These are phyloP conservation scores for Pseudocercospora ulei DNA, from an alignment of 2,329 filamentous ascomycete genomes.

Conservation along the genomic window DNA sequence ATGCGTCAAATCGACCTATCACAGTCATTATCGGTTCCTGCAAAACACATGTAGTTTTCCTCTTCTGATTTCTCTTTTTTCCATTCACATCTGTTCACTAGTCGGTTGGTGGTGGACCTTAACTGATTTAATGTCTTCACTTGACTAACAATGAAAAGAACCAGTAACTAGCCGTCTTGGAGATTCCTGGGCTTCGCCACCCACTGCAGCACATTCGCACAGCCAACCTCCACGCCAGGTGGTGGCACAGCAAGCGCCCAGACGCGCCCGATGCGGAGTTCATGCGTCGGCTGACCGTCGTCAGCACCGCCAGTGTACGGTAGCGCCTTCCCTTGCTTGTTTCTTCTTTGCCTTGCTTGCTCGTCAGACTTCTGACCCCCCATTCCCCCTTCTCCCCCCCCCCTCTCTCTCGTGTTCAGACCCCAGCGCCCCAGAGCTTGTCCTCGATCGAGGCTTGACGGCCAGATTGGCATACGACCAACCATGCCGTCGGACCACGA, in stretches of 20 bases:
- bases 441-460: background rate
- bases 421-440: background rate
- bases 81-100: too few species aligned
- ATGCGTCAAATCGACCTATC: too few species aligned
- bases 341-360: slow-evolving; percentile 8
- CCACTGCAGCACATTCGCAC: slow-evolving; percentile 6
- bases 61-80: too few species aligned
- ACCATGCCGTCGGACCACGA: slow-evolving; percentile 12
- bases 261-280: slow-evolving; percentile 2
- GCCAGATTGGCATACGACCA: background rate
- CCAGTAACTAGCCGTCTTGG: slow-evolving; percentile 8
- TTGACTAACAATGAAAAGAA: too few species aligned
- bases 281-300: background rate
- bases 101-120: too few species aligned
- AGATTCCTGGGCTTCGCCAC: background rate
- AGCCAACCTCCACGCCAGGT: background rate
- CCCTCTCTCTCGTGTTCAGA: slow-evolving; percentile 1
- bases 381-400: too few species aligned
- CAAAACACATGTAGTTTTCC: too few species aligned
- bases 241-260: slow-evolving; percentile 1
- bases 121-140: too few species aligned
- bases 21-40: too few species aligned
- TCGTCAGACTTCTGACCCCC: slow-evolving; percentile 8
- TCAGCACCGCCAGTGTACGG: background rate
- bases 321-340: slow-evolving; percentile 6